Conservation (phyloP, 2,329 filamentous ascomycete genomes). For the Trichoderma cornu-damae region DNA sequence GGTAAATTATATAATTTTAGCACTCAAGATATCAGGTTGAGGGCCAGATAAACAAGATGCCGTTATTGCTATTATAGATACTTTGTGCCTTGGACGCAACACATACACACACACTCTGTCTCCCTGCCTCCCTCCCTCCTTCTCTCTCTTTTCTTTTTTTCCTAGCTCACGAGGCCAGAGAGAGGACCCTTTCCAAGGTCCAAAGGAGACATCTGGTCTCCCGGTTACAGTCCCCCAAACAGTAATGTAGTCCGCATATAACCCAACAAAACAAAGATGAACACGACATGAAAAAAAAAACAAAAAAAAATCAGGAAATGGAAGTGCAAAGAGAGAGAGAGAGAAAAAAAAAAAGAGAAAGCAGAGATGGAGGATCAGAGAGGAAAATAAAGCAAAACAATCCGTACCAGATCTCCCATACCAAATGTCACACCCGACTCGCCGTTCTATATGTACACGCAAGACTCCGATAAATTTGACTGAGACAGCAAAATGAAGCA, state of each 20-base stretch:
- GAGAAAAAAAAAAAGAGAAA: neutral
- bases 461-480: conserved; percentile 11
- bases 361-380: neutral
- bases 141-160: neutral
- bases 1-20: too few relatives aligned
- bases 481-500: conserved; percentile 5
- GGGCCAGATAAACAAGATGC: neutral
- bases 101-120: too few relatives aligned
- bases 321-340: neutral
- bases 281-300: neutral
- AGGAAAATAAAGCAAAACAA: neutral
- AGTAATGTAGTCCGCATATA: conserved; percentile 5
- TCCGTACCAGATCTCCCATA: conserved; percentile 8
- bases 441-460: conserved; percentile 18
- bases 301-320: too few relatives aligned
- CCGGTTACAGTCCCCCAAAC: neutral
- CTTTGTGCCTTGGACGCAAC: neutral
- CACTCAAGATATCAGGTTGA: neutral
- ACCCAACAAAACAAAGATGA: conserved; percentile 10
- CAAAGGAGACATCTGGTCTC: conserved; percentile 12
- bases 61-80: conserved; percentile 6
- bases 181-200: neutral
- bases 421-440: conserved; percentile 9
- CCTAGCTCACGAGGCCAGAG: neutral
- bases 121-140: too few relatives aligned